Base-by-base conservation (phyloP, 129 eudicot genomes). In the Flaveria linearis region DNA sequence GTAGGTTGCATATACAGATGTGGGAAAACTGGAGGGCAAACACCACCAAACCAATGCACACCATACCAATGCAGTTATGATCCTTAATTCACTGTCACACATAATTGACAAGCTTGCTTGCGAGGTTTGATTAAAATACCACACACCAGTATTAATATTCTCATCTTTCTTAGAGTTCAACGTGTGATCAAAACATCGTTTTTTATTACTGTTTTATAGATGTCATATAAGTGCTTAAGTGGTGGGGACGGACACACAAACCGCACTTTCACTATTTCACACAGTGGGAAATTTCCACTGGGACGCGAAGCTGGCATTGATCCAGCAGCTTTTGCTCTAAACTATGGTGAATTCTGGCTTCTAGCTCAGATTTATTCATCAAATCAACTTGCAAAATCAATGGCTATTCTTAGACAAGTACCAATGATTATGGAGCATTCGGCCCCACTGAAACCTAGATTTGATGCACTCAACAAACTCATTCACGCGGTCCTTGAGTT, bases 261-360 rank as follows among this genome's bases (percentile, higher is more conserved):
- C 86, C 9, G 84, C 99, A 12, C 73, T 91, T 61, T 68, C 87
- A 9, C 83, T 95, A 39, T 81, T 93, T 30, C 82, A 79, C 47
- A 43, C 82, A 18, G 81, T 93, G n/a, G 56, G 87, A 7, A 80
- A 65, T 83, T 95, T 74, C 78, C 83, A 94, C 28, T 95, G 99
- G 99, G 97, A 89, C 5, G 96, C 99, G 1, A 95, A 95, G 76
- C 87, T 86, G 57, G 96, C 83, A 30, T 77, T 95, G 25, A 58
- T 89, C 56, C 80, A 9, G 85, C 99, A 12, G 99, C 99, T 41
- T 91, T 95, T 81, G 88, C 99, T 15, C 68, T 87, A 56, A 77
- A 75, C 77, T 91, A 89, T 28, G 97, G 99, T 11, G 99, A 95
- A 65, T 95, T 91, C 72, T 90, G 98, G 97, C 96, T 93, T 23